Base-by-base conservation (phyloP, 1,139 yeast species). In the Taphrina sp. region DNA sequence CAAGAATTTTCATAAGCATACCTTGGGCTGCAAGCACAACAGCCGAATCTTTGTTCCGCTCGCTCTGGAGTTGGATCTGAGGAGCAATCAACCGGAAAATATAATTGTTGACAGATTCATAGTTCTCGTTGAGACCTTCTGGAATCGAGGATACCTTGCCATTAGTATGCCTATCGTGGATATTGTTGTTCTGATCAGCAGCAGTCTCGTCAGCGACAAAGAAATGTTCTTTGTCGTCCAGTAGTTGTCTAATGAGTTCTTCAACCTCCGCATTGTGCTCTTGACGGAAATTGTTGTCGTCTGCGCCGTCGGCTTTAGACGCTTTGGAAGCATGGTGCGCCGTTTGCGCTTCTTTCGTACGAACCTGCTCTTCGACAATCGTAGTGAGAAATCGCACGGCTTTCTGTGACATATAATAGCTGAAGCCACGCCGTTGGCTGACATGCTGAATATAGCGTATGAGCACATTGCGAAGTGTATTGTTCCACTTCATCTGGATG, bases 401-500 rank as follows among this genome's bases (percentile, higher is more conserved):
- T 60, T 78, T 79, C 58, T 83, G 80, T 14, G 88, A 78, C 75
- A 83, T 72, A 60, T 80, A 82, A 66, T 83, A 85, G 0, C 75
- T 72, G 51, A 78, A 74, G 2, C 83, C 78, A 52, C 75, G 75
- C 35, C 85, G 71, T 41, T 81, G 79, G 20, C 78, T 76, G 7
- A 83, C 74, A 52, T 79, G 74, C 59, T 83, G 84, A 35, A 83
- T 67, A 64, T 86, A 87, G 37, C 79, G 76, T 62, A 78, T 74
- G 55, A 88, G 72, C 33, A 79, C 75, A 62, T 85, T 80, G 53
- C 95, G 74, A 10, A 83, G 74, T 5, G 72, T 67, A 60, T 85
- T 83, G 66, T 85, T 83, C 96, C 96, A 89, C 62, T 81, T 84
- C 65, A 89, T 67, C 63, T 82, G 80, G 67, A 89, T 76, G 62